Evolutionary conservation across 164 flowering plant species (phyloP), one percentile per base, ranked within the genome.

Genomic region (Macadamia tetraphylla): DNA sequence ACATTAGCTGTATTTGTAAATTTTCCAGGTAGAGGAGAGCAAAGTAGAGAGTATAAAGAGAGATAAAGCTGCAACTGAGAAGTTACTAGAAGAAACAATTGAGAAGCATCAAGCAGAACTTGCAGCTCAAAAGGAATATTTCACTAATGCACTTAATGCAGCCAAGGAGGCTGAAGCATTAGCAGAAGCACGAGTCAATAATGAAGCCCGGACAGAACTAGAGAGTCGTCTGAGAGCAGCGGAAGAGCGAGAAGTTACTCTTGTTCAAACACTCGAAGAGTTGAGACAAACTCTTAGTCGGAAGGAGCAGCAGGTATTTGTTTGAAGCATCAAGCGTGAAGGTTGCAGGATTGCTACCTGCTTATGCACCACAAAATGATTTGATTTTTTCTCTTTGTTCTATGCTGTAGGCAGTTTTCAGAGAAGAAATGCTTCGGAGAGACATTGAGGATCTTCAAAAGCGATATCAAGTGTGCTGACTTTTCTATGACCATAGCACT

Each of bases 401-500:
- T 18, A 63, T 53, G 58, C 64, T 81, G 76, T 81, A 94, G 99
- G 91, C 86, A 69, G 89, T 79, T 67, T 89, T 84, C 66, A 88
- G 90, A 77, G 99, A 95, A 81, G 99, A 95, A 67, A 89, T 84
- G 89, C 83, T 88, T 62, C 90, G 78, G 52, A 78, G 85, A 75
- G 98, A 95, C 71, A 84, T 95, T 81, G 99, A 89, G 71, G 99
- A 95, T 80, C 97, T 95, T 81, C 97, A 91, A 69, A 88, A 83
- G 77, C 93, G 97, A 60, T 95, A 89, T 77, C 98, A 89, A 77
- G 99, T 95, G 62, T 30, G 82, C 73, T 40, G 3, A 55, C 29
- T 57, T 68, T 76, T 65, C 62, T 51, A 23, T 29, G 11, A 55
- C 8, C 29, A 32, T 23, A 23, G 23, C 13, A 58, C 53, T 32